A percentile compares a stretch with the other conserved stretches of the same genome.
Conservation (phyloP, 441 rosid species). For the Brassica hybrid region DNA sequence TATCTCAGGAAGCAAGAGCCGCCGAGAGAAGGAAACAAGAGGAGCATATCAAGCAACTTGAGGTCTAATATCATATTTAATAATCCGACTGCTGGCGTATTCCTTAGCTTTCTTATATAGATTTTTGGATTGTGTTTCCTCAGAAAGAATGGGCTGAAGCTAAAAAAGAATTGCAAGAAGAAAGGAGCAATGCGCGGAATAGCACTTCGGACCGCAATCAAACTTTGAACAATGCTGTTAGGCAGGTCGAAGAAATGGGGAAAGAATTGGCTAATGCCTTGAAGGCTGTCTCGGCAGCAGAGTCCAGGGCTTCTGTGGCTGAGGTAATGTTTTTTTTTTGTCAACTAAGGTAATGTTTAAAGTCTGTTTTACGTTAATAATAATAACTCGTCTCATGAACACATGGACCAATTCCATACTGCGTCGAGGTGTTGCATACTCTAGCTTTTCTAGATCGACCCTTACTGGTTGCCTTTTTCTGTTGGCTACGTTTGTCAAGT, state of each 20-base stretch:
- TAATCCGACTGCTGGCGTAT: constrained; percentile 13
- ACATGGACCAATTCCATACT: constrained; percentile 13
- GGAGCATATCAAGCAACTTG: constrained; percentile 70
- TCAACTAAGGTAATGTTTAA: too few relatives aligned
- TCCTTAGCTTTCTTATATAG: constrained; percentile 9
- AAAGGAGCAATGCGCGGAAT: constrained; percentile 70
- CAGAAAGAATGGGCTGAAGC: constrained; percentile 99
- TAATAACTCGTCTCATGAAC: constrained; percentile 22
- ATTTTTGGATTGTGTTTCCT: constrained; percentile 31
- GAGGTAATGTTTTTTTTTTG: too few relatives aligned
- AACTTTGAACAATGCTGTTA: constrained; percentile 73
- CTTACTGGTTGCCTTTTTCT: constrained; percentile 10
- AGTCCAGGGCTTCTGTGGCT: constrained; percentile 84
- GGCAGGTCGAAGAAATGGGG: constrained; percentile 89
- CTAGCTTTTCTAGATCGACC: not conserved
- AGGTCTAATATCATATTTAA: constrained; percentile 58
- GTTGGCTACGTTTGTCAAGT: constrained; percentile 20
- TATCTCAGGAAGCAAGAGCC: constrained; percentile 78
- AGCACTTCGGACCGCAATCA: constrained; percentile 73
- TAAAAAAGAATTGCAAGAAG: constrained; percentile 87
- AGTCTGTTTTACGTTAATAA: constrained; percentile 11
- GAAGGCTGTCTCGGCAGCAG: constrained; percentile 84
- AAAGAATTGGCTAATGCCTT: constrained; percentile 78
- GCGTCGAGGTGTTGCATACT: constrained; percentile 19
- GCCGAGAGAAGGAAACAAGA: constrained; percentile 86